phyloP scores from a whole-genome alignment of 1,139 yeast species.

The Candida sanyaensis region DNA sequence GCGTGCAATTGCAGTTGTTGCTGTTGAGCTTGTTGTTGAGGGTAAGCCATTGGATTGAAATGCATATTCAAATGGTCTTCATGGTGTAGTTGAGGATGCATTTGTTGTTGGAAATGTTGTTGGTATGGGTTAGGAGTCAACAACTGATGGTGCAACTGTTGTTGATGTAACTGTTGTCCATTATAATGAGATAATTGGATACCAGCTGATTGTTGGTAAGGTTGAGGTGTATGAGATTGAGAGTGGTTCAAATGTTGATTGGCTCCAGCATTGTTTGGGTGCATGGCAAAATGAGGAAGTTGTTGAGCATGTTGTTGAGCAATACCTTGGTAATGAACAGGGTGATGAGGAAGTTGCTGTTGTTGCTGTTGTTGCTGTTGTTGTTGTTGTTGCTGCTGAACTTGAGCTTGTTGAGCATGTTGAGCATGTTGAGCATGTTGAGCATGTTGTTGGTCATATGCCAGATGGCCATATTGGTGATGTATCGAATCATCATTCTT shows the following conservation, averaged over 20 bases:
- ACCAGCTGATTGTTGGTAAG: conserved; percentile 16
- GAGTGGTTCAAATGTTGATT: conserved; percentile 9
- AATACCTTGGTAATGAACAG: conserved; percentile 1
- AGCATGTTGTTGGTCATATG: conserved; percentile 13
- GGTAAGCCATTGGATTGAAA: conserved; percentile 22
- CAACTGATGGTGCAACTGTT: conserved; percentile 13
- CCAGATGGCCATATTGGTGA: conserved; percentile 11
- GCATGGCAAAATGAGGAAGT: conserved; percentile 6
- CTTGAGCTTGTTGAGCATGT: conserved; percentile 9
- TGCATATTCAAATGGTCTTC: conserved; percentile 24
- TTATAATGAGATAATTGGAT: conserved; percentile 20
- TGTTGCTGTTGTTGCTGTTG: conserved; percentile 18
- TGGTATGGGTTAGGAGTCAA: conserved; percentile 12
- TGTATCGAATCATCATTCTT: conserved; percentile 21
- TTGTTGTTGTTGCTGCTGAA: conserved; percentile 16
- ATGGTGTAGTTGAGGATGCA: conserved; percentile 14
- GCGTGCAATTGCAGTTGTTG: conserved; percentile 17
- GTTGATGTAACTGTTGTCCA: conserved; percentile 17
- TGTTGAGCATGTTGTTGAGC: conserved; percentile 6
- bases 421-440: conserved; percentile 13
- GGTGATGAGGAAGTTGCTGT: conserved; percentile 8
- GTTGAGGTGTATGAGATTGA: conserved; percentile 11
- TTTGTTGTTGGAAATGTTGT: conserved; percentile 12
- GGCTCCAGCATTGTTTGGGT: conserved; percentile 3
- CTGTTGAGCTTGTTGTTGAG: conserved; percentile 18